Base-by-base conservation (phyloP, 2,329 filamentous ascomycete species). In the Knufia petricola region DNA sequence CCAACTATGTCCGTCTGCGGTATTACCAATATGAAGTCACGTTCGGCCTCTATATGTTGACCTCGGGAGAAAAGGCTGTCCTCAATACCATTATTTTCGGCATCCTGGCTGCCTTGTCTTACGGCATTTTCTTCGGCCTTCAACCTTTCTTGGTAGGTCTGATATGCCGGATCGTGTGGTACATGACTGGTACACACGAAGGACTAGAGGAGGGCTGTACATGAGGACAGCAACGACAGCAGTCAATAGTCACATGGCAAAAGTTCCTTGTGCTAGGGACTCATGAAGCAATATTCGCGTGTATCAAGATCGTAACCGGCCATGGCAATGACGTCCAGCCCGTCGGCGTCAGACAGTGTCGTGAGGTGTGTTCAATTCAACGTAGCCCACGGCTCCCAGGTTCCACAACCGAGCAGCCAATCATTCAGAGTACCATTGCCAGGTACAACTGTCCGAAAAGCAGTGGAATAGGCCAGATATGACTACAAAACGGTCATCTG, bases 11-110 rank as follows among this genome's bases (percentile, higher is more conserved):
- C 58, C 82, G 87, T 68, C 79, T 89, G 67, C 96, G 96, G 76
- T 82, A 89, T 66, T 95, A 96, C 74, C 92, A 95, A 73, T 88
- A 96, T 65, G 92, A 98, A 72, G 90, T 96, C 65, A 95, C 90
- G n/a, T 94, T 94, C 69, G 84, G 85, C 52, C 78, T 96, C 20
- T 96, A 98, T 75, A 95, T 98, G 84, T 83, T 95, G 62, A 95
- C 89, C 34, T 85, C 88, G 1, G 87, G 82, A 43, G 92, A 98
- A 73, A 95, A 94, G 68, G 88, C 95, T 69, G 82, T 95, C 61
- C 94, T 96, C 70, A 96, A 92, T 95, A 77, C 52, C 85, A 69
- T 45, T 30, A 15, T 57, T 15, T 44, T 57, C n/a, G 19, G 32
- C 28, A 47, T 50, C 13, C 47, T 55, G 10, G 28, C 44, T 17